These are phyloP conservation scores for Globisporangium viniferum DNA, from an alignment of 352 stramenopile genomes.

Conservation along the genomic window DNA sequence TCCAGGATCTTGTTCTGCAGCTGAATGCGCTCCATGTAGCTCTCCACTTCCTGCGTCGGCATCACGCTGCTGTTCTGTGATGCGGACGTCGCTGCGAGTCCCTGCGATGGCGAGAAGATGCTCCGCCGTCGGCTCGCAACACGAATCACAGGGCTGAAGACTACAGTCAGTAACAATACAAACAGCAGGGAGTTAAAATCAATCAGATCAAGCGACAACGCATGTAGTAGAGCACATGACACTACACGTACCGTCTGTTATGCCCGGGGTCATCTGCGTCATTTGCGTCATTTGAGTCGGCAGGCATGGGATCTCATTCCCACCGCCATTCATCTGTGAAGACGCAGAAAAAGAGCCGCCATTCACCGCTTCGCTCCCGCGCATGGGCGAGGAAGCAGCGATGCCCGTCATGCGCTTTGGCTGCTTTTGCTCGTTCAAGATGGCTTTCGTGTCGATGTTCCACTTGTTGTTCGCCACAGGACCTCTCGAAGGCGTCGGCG, in stretches of 20 bases:
- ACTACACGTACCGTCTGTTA: not conserved
- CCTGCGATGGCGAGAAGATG: constrained; percentile 6
- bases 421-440: constrained; percentile 47
- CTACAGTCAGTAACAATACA: not conserved
- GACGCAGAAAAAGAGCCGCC: not conserved
- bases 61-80: constrained; percentile 23
- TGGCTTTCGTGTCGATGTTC: constrained; percentile 63
- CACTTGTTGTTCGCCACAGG: constrained; percentile 63
- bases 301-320: not conserved
- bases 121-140: constrained; percentile 10
- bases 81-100: not conserved
- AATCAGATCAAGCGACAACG: not conserved
- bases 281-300: constrained; percentile 19
- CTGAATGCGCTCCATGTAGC: constrained; percentile 46
- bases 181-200: not conserved
- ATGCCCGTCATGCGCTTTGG: constrained; percentile 16
- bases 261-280: constrained; percentile 5
- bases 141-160: not conserved
- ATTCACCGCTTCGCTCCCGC: not conserved
- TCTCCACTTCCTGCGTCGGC: constrained; percentile 50
- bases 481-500: constrained; percentile 23
- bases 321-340: not conserved
- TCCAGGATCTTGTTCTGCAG: constrained; percentile 44
- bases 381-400: constrained; percentile 8
- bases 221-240: not conserved